A percentile compares a stretch with the other conserved stretches of the same genome.
Evolutionary conservation across 2,329 filamentous ascomycete genomes (phyloP).

Genomic region (Ophiostoma montium): DNA sequence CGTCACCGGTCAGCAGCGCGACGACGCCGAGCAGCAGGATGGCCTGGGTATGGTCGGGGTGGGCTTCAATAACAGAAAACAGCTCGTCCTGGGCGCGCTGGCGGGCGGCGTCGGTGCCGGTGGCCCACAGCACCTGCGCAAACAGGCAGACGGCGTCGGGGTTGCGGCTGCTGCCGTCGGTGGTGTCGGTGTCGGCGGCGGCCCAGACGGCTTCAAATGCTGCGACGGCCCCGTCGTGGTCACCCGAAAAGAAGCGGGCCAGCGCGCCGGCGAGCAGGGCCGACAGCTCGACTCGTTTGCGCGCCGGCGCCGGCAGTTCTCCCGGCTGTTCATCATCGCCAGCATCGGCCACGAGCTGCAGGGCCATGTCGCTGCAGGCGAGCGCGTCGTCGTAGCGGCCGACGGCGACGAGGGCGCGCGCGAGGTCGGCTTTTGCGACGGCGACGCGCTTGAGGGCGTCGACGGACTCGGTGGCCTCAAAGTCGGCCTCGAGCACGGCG

Average conservation of each 20-base stretch:
- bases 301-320: conserved; percentile 48
- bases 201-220: conserved; percentile 70
- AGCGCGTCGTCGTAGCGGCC: conserved; percentile 52
- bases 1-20: conserved; percentile 65
- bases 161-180: conserved; percentile 44
- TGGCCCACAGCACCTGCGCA: conserved; percentile 87
- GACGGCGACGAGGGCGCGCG: conserved; percentile 64
- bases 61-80: conserved; percentile 62
- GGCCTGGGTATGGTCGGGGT: conserved; percentile 64
- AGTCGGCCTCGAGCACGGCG: conserved; percentile 59
- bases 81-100: conserved; percentile 65
- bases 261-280: conserved; percentile 77
- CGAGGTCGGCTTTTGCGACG: conserved; percentile 73
- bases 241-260: conserved; percentile 57
- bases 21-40: conserved; percentile 74
- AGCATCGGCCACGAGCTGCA: conserved; percentile 40
- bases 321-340: conserved; percentile 46
- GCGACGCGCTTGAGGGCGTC: conserved; percentile 63
- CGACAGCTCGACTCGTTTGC: conserved; percentile 61
- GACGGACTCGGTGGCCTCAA: conserved; percentile 68
- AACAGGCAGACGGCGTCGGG: conserved; percentile 79
- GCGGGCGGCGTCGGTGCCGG: conserved; percentile 59
- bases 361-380: conserved; percentile 66
- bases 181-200: conserved; percentile 58
- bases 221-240: conserved; percentile 54